Evolutionary conservation across 2,329 filamentous ascomycete genomes (phyloP).

Genomic region (Penicillium sp.): DNA sequence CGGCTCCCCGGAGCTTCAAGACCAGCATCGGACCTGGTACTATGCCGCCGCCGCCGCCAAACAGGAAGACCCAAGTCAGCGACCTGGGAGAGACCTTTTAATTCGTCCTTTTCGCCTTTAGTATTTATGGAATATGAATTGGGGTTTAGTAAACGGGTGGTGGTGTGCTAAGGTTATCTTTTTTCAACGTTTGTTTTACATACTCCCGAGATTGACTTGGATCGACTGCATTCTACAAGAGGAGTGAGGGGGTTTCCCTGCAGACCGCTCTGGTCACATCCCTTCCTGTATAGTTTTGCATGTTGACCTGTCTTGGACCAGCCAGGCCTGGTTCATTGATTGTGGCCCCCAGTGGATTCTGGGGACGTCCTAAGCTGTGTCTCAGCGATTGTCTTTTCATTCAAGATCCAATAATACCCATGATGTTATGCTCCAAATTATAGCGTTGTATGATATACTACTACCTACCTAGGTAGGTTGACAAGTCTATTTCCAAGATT

Average conservation of each 20-base stretch:
- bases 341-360: slow-evolving; percentile 19
- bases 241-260: background rate
- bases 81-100: slow-evolving; percentile 59
- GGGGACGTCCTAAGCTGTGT: slow-evolving; percentile 38
- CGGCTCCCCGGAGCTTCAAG: slow-evolving; percentile 40
- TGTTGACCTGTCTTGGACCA: background rate
- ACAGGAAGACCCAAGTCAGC: slow-evolving; percentile 50
- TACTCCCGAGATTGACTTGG: background rate
- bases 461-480: background rate
- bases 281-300: background rate
- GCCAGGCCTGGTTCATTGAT: slow-evolving; percentile 6
- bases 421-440: slow-evolving; percentile 17
- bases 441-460: background rate
- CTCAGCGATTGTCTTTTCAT: slow-evolving; percentile 34
- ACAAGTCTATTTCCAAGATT: too few relatives aligned
- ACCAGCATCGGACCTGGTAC: slow-evolving; percentile 41
- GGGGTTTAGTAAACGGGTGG: background rate
- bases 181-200: slow-evolving; percentile 2
- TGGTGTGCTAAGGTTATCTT: background rate
- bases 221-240: slow-evolving; percentile 1
- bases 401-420: slow-evolving; percentile 38
- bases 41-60: slow-evolving; percentile 47
- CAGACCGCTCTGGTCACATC: background rate
- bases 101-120: slow-evolving; percentile 6
- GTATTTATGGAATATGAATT: background rate